These are phyloP conservation scores for Annona cherimola DNA, from an alignment of 164 flowering plant genomes.

Conservation along the genomic window DNA sequence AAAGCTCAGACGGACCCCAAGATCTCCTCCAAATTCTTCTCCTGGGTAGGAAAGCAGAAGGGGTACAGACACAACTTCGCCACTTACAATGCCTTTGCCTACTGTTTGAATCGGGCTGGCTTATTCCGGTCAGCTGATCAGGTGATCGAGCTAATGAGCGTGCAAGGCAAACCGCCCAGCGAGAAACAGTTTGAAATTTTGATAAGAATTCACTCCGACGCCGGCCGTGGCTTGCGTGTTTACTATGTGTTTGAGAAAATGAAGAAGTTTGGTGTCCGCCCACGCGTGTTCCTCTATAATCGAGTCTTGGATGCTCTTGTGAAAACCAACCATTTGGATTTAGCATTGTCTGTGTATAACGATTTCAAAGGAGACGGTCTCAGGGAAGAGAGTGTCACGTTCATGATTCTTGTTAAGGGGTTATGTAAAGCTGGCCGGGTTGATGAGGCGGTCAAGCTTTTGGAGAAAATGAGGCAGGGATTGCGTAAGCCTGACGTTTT, in stretches of 20 bases:
- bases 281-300: constrained; percentile 73
- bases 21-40: constrained; percentile 72
- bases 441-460: constrained; percentile 52
- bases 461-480: constrained; percentile 60
- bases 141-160: constrained; percentile 79
- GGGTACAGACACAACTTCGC: constrained; percentile 72
- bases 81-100: constrained; percentile 79
- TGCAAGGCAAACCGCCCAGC: constrained; percentile 77
- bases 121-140: constrained; percentile 78
- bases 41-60: constrained; percentile 96
- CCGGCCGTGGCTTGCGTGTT: constrained; percentile 74
- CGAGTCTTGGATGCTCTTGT: constrained; percentile 78
- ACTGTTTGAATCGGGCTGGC: constrained; percentile 67
- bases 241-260: constrained; percentile 78
- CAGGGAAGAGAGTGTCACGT: constrained; percentile 81
- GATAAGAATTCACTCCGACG: constrained; percentile 85
- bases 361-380: constrained; percentile 68
- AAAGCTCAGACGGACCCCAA: constrained; percentile 54
- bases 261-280: constrained; percentile 74
- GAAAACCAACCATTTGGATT: constrained; percentile 63
- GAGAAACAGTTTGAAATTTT: constrained; percentile 93
- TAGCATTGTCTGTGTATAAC: constrained; percentile 72
- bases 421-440: constrained; percentile 63
- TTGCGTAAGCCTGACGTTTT: constrained; percentile 89
- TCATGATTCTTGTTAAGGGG: constrained; percentile 79